A percentile compares a stretch with the other conserved stretches of the same genome.
Evolutionary conservation across 2,329 filamentous ascomycete genomes (phyloP).

Genomic region (Aspergillus transmontanensis): DNA sequence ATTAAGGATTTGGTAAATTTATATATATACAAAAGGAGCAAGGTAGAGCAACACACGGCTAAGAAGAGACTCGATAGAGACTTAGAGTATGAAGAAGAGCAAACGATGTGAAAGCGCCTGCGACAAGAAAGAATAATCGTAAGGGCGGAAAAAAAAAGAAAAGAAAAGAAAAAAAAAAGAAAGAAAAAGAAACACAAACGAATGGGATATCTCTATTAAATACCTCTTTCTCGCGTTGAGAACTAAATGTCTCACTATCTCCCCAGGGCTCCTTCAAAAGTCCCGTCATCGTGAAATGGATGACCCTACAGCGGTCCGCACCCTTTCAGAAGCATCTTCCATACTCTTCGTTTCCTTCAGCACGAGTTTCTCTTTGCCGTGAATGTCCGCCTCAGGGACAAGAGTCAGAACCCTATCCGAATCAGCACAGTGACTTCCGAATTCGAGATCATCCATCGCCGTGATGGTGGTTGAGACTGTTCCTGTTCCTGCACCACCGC

Average conservation of each 20-base stretch:
- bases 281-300: conserved; percentile 7
- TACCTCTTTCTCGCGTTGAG: background rate
- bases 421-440: conserved; percentile 22
- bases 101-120: background rate
- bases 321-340: conserved; percentile 7
- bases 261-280: background rate
- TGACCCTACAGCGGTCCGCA: background rate
- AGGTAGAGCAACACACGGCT: background rate
- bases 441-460: conserved; percentile 32
- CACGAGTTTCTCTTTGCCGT: conserved; percentile 18
- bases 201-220: conserved; percentile 4
- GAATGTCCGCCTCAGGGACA: conserved; percentile 15
- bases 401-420: conserved; percentile 27
- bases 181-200: background rate
- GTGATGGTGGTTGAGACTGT: conserved; percentile 29
- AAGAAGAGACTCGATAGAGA: background rate
- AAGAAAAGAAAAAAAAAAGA: background rate
- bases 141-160: too few relatives aligned
- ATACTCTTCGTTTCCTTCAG: conserved; percentile 19
- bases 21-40: background rate
- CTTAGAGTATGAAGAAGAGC: background rate
- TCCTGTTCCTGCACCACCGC: conserved; percentile 20
- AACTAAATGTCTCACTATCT: too few relatives aligned
- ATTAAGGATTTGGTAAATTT: background rate
- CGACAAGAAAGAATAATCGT: background rate